Percentiles rank a stretch among this genome's conserved stretches.
These are phyloP conservation scores for Anastatica hierochuntica DNA, from an alignment of 345 rosid genomes.

Conservation along the genomic window DNA sequence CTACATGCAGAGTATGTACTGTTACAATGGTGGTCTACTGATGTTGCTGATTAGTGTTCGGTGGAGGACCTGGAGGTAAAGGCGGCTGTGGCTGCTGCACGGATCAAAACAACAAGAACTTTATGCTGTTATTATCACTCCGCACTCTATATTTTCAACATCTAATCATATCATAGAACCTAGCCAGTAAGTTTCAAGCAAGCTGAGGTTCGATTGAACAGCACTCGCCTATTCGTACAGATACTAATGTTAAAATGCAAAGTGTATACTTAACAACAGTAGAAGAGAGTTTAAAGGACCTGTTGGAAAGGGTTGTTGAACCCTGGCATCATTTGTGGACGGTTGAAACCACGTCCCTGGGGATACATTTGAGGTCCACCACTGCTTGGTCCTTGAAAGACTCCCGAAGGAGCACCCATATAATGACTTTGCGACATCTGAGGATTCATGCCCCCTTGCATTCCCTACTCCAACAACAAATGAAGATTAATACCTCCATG, in stretches of 20 bases:
- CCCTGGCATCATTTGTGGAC: conserved; percentile 79
- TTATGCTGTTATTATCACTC: not conserved
- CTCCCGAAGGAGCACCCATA: conserved; percentile 63
- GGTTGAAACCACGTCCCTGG: conserved; percentile 68
- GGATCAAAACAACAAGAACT: not conserved
- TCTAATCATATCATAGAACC: not conserved
- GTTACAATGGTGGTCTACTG: conserved; percentile 18
- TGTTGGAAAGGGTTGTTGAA: conserved; percentile 78
- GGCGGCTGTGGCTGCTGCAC: conserved; percentile 27
- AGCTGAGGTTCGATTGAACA: not conserved
- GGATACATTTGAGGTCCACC: conserved; percentile 84
- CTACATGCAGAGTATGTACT: conserved; percentile 15
- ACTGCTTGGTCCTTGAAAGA: conserved; percentile 60
- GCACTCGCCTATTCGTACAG: not conserved
- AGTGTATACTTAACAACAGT: not conserved
- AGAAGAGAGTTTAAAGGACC: conserved; percentile 9
- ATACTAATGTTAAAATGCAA: not conserved
- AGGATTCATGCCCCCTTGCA: conserved; percentile 74
- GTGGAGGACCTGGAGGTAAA: conserved; percentile 26
- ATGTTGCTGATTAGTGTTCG: conserved; percentile 20
- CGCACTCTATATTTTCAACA: not conserved
- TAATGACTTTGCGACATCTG: conserved; percentile 73
- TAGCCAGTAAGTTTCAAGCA: not conserved
- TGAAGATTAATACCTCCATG: no score
- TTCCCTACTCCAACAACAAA: conserved; percentile 39